phyloP scores from a whole-genome alignment of 139 green algal genomes.

The Closterium sp. region DNA sequence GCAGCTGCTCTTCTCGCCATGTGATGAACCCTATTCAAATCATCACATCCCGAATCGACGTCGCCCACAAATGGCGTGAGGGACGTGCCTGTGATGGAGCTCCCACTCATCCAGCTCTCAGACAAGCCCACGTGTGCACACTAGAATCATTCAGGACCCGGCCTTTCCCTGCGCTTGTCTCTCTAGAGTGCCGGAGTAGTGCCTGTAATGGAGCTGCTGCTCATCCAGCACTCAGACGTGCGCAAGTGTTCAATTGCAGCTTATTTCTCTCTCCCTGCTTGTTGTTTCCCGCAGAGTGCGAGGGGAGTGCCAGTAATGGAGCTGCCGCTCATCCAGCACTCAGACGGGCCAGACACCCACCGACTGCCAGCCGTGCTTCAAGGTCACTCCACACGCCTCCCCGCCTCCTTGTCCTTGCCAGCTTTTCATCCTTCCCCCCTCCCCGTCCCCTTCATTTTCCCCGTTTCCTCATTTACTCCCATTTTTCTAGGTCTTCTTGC shows the following conservation, averaged over 20 bases:
- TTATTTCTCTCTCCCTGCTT: not conserved
- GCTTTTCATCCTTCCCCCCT: not conserved
- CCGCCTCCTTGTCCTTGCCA: not conserved
- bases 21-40: too few species aligned
- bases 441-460: too few species aligned
- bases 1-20: too few species aligned
- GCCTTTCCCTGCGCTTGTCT: not conserved
- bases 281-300: not conserved
- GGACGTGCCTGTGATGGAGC: not conserved
- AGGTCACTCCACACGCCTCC: not conserved
- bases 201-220: conserved; percentile 8
- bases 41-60: too few species aligned
- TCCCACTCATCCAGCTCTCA: not conserved
- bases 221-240: not conserved
- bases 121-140: conserved; percentile 3
- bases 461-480: too few species aligned
- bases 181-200: not conserved
- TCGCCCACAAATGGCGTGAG: not conserved
- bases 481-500: not conserved
- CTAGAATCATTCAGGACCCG: not conserved
- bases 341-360: conserved; percentile 26
- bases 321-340: conserved; percentile 23
- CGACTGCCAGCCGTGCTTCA: not conserved
- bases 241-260: not conserved
- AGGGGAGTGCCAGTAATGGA: not conserved